These are phyloP conservation scores for Hymenoscyphus albidus DNA, from an alignment of 2,329 filamentous ascomycete species.

Conservation along the genomic window DNA sequence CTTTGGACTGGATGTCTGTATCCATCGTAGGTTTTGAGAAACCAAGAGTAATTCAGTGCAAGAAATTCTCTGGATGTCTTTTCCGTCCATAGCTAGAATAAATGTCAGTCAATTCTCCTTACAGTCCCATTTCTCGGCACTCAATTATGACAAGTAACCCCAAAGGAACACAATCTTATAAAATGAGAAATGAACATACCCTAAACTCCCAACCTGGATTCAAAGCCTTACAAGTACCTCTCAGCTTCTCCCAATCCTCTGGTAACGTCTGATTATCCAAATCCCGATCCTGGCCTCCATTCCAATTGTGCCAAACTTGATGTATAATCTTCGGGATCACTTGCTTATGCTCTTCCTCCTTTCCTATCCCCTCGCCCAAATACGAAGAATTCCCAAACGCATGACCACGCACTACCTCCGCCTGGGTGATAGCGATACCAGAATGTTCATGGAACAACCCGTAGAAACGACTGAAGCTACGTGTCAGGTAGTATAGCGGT, in stretches of 20 bases:
- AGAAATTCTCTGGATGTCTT: conserved; percentile 64
- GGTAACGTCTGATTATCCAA: conserved; percentile 48
- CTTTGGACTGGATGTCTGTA: conserved; percentile 70
- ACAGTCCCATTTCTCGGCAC: no score
- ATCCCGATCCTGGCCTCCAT: conserved; percentile 57
- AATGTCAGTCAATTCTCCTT: not conserved
- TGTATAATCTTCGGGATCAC: conserved; percentile 72
- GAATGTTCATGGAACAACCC: conserved; percentile 19
- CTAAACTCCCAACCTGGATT: conserved; percentile 73
- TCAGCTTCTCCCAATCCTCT: conserved; percentile 59
- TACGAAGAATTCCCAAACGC: not conserved
- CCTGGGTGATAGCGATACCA: conserved; percentile 18
- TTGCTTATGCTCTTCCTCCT: conserved; percentile 46
- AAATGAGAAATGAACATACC: conserved; percentile 43
- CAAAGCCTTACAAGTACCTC: conserved; percentile 61
- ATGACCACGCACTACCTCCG: conserved; percentile 10
- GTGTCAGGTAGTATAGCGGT: not conserved
- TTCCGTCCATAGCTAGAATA: conserved; percentile 65
- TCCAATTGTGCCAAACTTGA: conserved; percentile 48
- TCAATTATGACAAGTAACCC: no score
- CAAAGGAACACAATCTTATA: no score
- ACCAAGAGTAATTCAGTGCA: conserved; percentile 66
- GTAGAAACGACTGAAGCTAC: conserved; percentile 12
- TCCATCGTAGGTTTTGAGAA: conserved; percentile 63
- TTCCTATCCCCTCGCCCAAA: not conserved